phyloP scores from a whole-genome alignment of 306 rosid species.

The Abrus pulchellus region DNA sequence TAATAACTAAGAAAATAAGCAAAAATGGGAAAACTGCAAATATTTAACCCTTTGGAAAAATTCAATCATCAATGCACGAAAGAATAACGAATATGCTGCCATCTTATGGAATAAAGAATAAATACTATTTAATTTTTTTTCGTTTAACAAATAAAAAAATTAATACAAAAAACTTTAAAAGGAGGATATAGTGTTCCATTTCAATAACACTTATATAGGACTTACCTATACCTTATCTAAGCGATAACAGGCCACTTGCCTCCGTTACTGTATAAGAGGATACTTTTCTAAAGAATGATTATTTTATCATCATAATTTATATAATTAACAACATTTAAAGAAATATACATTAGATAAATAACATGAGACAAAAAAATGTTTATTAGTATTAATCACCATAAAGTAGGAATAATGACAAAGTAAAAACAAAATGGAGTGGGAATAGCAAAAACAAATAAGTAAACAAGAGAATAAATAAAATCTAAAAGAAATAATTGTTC shows the following conservation, averaged over 20 bases:
- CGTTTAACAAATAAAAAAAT: no score
- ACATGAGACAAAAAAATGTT: background rate
- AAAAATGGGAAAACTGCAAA: background rate
- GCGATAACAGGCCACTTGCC: no score
- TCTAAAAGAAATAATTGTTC: background rate
- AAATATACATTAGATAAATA: no score
- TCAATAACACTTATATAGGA: no score
- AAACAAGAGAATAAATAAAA: background rate
- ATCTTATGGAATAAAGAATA: background rate
- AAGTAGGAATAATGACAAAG: background rate
- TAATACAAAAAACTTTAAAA: no score
- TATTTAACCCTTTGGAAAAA: background rate
- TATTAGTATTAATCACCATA: background rate
- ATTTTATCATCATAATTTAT: no score
- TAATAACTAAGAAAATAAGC: background rate
- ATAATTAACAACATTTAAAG: no score
- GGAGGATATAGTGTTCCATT: no score
- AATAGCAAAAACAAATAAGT: background rate
- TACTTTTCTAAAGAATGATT: no score
- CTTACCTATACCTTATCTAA: no score
- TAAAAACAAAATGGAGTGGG: background rate
- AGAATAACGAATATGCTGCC: background rate
- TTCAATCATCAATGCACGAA: slow-evolving; percentile 14
- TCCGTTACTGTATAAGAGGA: no score
- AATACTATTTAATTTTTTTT: no score